Base-by-base conservation (phyloP, 805 yeast species). In the Pichia nanzhaoensis region DNA sequence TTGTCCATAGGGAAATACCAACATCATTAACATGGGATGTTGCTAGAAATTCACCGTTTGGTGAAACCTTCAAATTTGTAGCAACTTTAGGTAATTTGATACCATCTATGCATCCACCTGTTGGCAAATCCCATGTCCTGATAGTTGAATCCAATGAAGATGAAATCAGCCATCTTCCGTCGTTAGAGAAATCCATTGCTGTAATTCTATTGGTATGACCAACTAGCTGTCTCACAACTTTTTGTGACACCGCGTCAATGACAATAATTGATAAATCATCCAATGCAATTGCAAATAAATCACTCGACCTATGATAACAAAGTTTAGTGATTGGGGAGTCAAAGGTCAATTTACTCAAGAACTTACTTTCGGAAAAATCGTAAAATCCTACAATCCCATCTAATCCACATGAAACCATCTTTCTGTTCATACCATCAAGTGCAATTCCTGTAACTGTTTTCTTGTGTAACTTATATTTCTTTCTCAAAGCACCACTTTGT, bases 51-150 rank as follows among this genome's bases (percentile, higher is more conserved):
- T 93, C 97, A 37, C 96, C 96, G 45, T 80, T 72, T 2, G 95
- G 95, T 14, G 96, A 85, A 51, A 93, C 76, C 57, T 82, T 78
- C 28, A 95, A 70, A 44, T 76, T 70, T 0, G 97, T 88, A 3
- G 84, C 95, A n/a, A 89, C 90, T 54, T 73, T 78, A 1, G 83
- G 79, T 21, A 93, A 73, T 43, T 70, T 67, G 16, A 91, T 80
- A 51, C 96, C 97, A 67, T 93, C 99, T 46, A 93, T 88, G 64
- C 98, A 91, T 1, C 90, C 87, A 40, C 99, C 98, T 1, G 96
- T 84, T 35, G 98, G 98, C 48, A 93, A 74, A 63, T 93, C 98
- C 98, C 98, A 93, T 0, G 96, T 88, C 57, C 99, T 77, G 40
- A 93, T 71, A 0, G 98, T 89, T 2, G 86, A 74, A 60, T 93